Conservation (phyloP, 805 yeast species). For the Wickerhamiella musiphila region DNA sequence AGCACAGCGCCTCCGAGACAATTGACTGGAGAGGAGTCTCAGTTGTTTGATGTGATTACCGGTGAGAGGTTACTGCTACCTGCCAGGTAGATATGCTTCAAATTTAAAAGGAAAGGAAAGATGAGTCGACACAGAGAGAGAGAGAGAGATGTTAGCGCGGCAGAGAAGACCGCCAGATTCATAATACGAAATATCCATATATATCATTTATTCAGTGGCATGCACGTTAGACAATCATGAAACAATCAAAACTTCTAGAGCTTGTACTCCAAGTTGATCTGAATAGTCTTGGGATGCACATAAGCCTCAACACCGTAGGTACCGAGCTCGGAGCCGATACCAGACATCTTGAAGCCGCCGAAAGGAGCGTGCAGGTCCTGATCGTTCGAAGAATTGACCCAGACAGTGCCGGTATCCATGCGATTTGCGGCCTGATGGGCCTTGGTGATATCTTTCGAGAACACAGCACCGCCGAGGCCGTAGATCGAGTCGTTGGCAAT, state of each 20-base stretch:
- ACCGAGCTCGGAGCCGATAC: conserved; percentile 90
- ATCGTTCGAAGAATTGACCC: conserved; percentile 83
- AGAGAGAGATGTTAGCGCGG: no score
- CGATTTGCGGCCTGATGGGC: conserved; percentile 60
- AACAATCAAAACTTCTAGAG: conserved; percentile 6
- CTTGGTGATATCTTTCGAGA: conserved; percentile 56
- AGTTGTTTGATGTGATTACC: not conserved
- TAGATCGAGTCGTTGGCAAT: conserved; percentile 58
- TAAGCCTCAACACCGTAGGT: conserved; percentile 71
- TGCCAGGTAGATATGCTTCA: no score
- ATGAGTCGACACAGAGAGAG: no score
- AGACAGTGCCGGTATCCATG: conserved; percentile 74
- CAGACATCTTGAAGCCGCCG: conserved; percentile 84
- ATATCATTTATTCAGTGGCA: not conserved
- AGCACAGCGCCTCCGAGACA: conserved; percentile 1
- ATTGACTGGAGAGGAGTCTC: conserved; percentile 2
- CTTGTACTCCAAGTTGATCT: conserved; percentile 18
- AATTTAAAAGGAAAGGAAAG: no score
- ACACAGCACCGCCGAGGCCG: conserved; percentile 66
- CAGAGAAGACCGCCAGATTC: not conserved
- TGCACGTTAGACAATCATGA: not conserved
- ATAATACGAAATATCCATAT: not conserved
- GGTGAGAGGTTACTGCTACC: no score
- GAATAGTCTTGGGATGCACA: conserved; percentile 72
- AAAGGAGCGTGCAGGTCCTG: conserved; percentile 79